Base-by-base conservation (phyloP, 495 filamentous ascomycete species). In the Podospora fimiseda region DNA sequence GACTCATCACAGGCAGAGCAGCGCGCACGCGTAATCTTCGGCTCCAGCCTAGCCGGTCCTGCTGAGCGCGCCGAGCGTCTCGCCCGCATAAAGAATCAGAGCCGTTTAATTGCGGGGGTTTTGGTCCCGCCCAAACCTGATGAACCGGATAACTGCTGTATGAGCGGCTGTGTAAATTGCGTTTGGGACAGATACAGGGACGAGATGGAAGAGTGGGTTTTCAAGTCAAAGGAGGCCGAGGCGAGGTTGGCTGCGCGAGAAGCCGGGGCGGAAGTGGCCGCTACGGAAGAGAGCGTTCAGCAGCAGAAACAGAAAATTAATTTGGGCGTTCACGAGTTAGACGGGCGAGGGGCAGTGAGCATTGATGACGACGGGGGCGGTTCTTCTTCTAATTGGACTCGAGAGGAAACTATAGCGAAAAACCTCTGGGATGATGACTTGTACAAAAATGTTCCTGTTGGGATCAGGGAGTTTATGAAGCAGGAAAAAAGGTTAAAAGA, bases 121-220 rank as follows among this genome's bases (percentile, higher is more conserved):
- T 73, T 80, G 51, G 86, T 95, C 3, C 91, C 90, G 9, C 90
- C 90, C 15, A 76, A 79, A 13, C 93, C 93, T 7, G 78, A 82
- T 48, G 93, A 98, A 67, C 93, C 93, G 13, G 93, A 96, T 66
- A 96, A 97, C 69, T 98, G 93, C 79, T 98, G 93, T 71, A 98
- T 97, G 93, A 89, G 85, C 60, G 93, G 93, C 22, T 98, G 93
- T 66, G 91, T 96, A 23, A 91, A 97, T 65, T 98, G 93, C 67
- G 92, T 95, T 9, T 98, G 92, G 92, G 92, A 96, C 66, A 74
- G 78, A 40, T 95, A 84, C 69, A 75, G 90, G 3, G 91, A 97
- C 55, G 90, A 95, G 51, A 74, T 96, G 70, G 91, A 97, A 63
- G 86, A 87, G 41, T 96, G 89, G 89, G 87, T 83, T 20, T 72